Percentiles rank a stretch among this genome's conserved stretches.
These are phyloP conservation scores for Citrullus colocynthis DNA, from an alignment of 306 rosid genomes.

Conservation along the genomic window DNA sequence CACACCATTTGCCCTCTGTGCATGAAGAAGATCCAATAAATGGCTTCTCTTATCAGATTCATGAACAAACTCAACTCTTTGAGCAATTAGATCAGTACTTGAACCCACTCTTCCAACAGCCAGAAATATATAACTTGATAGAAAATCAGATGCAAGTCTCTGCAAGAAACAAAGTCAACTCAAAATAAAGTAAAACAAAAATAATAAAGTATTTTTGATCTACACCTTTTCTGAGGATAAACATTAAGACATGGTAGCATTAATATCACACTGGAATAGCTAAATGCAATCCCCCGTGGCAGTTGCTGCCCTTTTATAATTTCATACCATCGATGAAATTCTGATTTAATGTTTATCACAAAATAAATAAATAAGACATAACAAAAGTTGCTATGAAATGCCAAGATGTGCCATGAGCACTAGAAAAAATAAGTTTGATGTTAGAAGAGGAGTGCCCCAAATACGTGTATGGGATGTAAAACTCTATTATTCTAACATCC, in stretches of 20 bases:
- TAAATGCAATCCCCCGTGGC: no score
- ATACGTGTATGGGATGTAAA: background rate
- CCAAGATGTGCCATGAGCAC: background rate
- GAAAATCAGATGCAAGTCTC: constrained; percentile 93
- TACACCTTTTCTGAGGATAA: background rate
- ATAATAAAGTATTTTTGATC: background rate
- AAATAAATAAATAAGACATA: background rate
- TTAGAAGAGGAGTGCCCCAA: background rate
- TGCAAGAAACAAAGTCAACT: constrained; percentile 19
- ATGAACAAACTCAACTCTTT: constrained; percentile 85
- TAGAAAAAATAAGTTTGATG: background rate
- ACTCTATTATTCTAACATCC: background rate
- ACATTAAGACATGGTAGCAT: background rate
- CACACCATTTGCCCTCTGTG: constrained; percentile 71
- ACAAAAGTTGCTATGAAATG: background rate
- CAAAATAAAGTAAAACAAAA: background rate
- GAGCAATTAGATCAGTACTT: constrained; percentile 85
- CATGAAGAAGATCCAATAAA: constrained; percentile 95
- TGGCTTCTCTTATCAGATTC: constrained; percentile 94
- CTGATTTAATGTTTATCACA: no score
- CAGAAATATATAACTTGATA: constrained; percentile 65
- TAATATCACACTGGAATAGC: no score
- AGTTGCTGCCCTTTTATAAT: no score
- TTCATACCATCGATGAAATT: no score
- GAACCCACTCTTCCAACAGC: constrained; percentile 99